A percentile compares a stretch with the other conserved stretches of the same genome.
phyloP scores from a whole-genome alignment of 106 monocot species.

The Chionographis japonica region DNA sequence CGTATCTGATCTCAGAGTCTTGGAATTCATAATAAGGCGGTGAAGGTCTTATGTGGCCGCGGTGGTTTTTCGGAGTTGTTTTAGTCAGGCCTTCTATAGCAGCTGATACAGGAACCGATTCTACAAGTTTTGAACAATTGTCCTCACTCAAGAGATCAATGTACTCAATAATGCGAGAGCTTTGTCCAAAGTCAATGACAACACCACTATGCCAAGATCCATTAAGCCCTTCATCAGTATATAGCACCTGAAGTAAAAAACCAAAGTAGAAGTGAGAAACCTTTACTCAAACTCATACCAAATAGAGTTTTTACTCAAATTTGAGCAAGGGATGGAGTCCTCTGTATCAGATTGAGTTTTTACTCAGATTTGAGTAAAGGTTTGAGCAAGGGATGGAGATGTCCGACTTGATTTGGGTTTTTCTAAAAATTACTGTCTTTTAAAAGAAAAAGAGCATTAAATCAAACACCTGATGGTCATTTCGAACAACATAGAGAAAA shows the following conservation, averaged over 20 bases:
- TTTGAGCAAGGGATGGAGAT: too few relatives aligned
- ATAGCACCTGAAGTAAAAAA: constrained; percentile 32
- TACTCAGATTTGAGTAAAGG: too few relatives aligned
- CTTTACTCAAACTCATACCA: too few relatives aligned
- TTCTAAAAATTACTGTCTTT: too few relatives aligned
- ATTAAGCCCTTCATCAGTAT: constrained; percentile 39
- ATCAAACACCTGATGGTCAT: too few relatives aligned
- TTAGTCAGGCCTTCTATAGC: constrained; percentile 34
- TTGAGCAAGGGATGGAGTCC: too few relatives aligned
- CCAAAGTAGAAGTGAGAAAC: background rate
- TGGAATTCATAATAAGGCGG: constrained; percentile 21
- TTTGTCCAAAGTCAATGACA: constrained; percentile 13
- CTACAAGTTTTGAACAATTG: constrained; percentile 25
- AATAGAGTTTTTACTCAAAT: too few relatives aligned
- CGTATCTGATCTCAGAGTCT: constrained; percentile 24
- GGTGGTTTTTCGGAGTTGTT: constrained; percentile 5
- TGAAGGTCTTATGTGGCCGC: constrained; percentile 42
- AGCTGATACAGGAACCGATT: constrained; percentile 30
- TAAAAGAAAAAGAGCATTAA: too few relatives aligned
- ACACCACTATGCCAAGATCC: constrained; percentile 52
- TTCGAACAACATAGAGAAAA: too few relatives aligned
- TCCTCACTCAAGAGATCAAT: constrained; percentile 34
- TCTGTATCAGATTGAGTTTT: too few relatives aligned
- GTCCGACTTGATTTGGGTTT: too few relatives aligned
- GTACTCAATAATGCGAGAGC: constrained; percentile 30